Evolutionary conservation across 139 green algal genomes (phyloP).

Genomic region (Coelastrella sp.): DNA sequence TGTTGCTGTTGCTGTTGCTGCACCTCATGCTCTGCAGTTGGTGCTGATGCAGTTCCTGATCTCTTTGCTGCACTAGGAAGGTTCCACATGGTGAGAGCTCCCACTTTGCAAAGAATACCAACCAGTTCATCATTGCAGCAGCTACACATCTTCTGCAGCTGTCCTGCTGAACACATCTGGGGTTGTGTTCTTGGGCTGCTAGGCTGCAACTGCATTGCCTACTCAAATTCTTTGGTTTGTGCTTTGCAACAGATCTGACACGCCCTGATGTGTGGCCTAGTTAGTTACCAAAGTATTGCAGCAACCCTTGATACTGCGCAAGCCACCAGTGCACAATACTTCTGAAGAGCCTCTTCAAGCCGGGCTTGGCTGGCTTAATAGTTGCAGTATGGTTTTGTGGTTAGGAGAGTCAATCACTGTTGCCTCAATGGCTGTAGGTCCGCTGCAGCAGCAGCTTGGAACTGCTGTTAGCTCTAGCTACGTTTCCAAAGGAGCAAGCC

Average conservation of each 20-base stretch:
- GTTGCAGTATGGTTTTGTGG: not conserved
- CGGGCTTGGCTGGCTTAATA: not conserved
- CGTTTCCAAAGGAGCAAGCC: not conserved
- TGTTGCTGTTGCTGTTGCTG: constrained; percentile 7
- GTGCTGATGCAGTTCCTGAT: not conserved
- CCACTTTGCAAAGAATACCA: not conserved
- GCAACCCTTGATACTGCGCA: not conserved
- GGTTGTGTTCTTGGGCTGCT: not conserved
- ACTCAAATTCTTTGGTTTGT: not conserved
- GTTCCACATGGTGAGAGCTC: constrained; percentile 16
- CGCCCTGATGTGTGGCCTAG: not conserved
- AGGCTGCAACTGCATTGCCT: not conserved
- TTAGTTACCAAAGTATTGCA: not conserved
- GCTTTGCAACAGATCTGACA: not conserved
- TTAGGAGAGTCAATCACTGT: not conserved
- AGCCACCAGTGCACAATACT: not conserved
- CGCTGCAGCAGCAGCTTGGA: constrained; percentile 35
- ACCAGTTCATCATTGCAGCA: not conserved
- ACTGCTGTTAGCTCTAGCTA: constrained; percentile 4
- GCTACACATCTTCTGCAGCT: not conserved
- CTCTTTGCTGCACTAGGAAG: not conserved
- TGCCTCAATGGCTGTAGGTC: not conserved
- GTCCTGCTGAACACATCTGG: not conserved
- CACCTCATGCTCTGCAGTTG: not conserved
- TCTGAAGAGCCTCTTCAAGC: not conserved